phyloP scores from a whole-genome alignment of 371 early-diverging fungal genomes.

The Mortierella sp. region DNA sequence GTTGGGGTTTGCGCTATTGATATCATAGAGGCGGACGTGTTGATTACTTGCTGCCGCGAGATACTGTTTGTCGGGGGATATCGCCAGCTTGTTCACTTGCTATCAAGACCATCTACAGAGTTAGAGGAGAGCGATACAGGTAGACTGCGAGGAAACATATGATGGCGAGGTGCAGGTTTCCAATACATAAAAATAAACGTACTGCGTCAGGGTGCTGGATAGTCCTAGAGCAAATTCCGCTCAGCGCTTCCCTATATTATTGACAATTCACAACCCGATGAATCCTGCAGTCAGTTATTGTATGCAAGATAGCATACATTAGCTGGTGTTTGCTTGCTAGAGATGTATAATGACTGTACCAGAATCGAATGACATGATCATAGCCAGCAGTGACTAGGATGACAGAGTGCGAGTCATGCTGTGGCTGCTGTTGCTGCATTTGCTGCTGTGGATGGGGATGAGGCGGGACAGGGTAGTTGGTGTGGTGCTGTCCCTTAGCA shows the following conservation, averaged over 20 bases:
- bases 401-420: slow-evolving; percentile 80
- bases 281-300: not conserved
- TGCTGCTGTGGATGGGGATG: slow-evolving; percentile 45
- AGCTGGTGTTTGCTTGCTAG: too few relatives aligned
- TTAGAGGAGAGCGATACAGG: not conserved
- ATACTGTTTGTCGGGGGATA: slow-evolving; percentile 94
- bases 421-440: slow-evolving; percentile 43
- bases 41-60: slow-evolving; percentile 96
- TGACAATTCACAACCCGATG: not conserved
- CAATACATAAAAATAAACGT: slow-evolving; percentile 22
- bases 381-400: slow-evolving; percentile 95
- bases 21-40: slow-evolving; percentile 87
- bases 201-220: slow-evolving; percentile 95
- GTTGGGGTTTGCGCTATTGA: slow-evolving; percentile 82
- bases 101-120: slow-evolving; percentile 31
- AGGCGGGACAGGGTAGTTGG: slow-evolving; percentile 40
- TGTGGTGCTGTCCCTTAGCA: slow-evolving; percentile 41
- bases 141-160: not conserved
- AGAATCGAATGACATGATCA: slow-evolving; percentile 97
- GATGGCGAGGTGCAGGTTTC: too few relatives aligned
- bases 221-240: slow-evolving; percentile 93
- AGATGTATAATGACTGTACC: slow-evolving; percentile 48
- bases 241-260: slow-evolving; percentile 84
- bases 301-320: not conserved
- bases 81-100: slow-evolving; percentile 95